Evolutionary conservation across 2,329 filamentous ascomycete genomes (phyloP), one percentile per base, ranked within the genome.

Genomic region (Coleophoma eucalyptorum): DNA sequence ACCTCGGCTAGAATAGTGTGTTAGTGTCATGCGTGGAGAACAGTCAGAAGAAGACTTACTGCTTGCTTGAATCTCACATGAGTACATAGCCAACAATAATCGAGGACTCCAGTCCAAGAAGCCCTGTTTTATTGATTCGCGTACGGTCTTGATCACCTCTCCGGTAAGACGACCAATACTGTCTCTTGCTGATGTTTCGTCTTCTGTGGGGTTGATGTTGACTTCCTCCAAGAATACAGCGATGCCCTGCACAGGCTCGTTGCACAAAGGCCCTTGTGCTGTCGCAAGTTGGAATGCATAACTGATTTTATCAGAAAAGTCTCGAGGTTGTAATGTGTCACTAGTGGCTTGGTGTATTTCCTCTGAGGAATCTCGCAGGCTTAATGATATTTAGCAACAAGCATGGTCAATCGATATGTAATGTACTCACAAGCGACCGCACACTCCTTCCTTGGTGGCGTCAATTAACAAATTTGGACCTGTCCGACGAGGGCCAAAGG

Each of bases 71-170:
- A 99, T 97, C 67, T 97, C 94, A 67, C 93, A 96, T 50, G 84
- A 90, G 74, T 99, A 99, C 90, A 97, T 97, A 47, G 94, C 94
- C 42, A 99, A 83, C 73, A 97, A 83, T 59, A 99, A 81, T n/a
- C 94, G 85, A 0, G 94, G 89, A 37, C 87, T 93, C 94, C 94
- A 99, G 75, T 97, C 94, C 16, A 97, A 76, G 75, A 97, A 96
- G 19, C 86, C 93, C 56, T 86, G 77, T 46, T 86, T 82, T 54
- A 99, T 90, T n/a, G 86, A 81, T 43, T 90, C 84, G 59, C 93
- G 90, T 16, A 93, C 85, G 0, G 89, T 87, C 68, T 91, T 91
- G 73, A 99, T 96, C 42, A 96, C 83, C 71, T 97, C 94, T 55
- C 94, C 91, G 0, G 92, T 97, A 1, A 97, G 75, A 2, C 92